These are phyloP conservation scores for Fusarium nelsonii DNA, from an alignment of 2,329 filamentous ascomycete genomes.

Conservation along the genomic window DNA sequence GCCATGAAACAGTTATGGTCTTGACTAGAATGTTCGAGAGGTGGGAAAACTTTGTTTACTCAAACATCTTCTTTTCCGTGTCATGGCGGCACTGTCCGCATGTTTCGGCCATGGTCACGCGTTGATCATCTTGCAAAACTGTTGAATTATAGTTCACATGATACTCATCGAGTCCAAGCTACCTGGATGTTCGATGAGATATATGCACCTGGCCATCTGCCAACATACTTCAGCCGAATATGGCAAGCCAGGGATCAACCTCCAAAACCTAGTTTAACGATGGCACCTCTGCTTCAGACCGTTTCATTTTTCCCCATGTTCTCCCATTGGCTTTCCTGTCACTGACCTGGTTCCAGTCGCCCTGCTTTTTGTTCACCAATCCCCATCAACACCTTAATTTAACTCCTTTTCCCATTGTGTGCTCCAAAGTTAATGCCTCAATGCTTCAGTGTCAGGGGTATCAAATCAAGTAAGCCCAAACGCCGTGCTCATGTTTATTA, in stretches of 20 bases:
- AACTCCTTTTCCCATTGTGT: constrained; percentile 22
- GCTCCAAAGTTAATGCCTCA: background rate
- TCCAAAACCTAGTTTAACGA: constrained; percentile 12
- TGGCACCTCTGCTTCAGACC: constrained; percentile 3
- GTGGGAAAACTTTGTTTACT: background rate
- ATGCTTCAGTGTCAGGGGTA: constrained; percentile 10
- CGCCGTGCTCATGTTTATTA: constrained; percentile 20
- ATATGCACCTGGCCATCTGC: background rate
- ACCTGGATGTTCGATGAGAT: background rate
- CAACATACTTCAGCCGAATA: background rate
- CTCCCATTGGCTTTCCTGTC: background rate
- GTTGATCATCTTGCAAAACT: background rate
- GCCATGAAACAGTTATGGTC: constrained; percentile 25
- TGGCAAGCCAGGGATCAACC: background rate
- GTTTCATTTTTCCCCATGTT: constrained; percentile 5
- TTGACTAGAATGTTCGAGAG: constrained; percentile 19
- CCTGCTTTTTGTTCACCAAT: constrained; percentile 5
- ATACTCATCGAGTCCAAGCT: constrained; percentile 6
- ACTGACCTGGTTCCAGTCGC: constrained; percentile 1
- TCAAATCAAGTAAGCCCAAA: constrained; percentile 34
- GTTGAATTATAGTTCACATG: background rate
- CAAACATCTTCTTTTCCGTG: background rate
- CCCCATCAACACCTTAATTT: constrained; percentile 19
- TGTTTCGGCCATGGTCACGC: background rate
- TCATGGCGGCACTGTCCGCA: background rate